Evolutionary conservation across 164 flowering plant species (phyloP), one percentile per base, ranked within the genome.

Genomic region (grape (Vitis vinifera)): DNA sequence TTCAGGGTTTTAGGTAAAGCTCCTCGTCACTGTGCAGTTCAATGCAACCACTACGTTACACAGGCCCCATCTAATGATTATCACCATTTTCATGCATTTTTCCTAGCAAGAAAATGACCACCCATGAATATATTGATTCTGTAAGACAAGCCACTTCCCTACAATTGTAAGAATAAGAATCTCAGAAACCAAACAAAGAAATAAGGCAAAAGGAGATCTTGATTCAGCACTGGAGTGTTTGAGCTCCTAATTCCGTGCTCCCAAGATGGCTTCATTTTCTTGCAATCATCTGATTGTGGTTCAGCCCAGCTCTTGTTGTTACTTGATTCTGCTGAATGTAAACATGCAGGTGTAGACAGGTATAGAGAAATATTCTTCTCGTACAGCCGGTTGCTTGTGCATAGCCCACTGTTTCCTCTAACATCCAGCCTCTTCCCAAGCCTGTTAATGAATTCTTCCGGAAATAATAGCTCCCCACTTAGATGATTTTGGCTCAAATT

Each of bases 401-500:
- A 83, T 3, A 86, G 63, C 12, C 84, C 87, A 53, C 10, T 44
- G 55, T 86, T 86, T 59, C 80, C 87, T 68, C 80, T 78, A 9
- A 82, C 69, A 72, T 83, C 83, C 52, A 86, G 62, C 63, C 87
- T 82, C 56, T 73, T 64, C 9, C 87, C 87, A 59, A 86, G 82
- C 75, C 77, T 83, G 17, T 47, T 17, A 3, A 83, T 70, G 64
- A 86, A 86, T 5, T 75, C 80, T 14, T 69, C 68, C 14, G 80
- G 75, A 15, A 86, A 68, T 2, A n/a, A 14, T 0, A 86, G 60
- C 71, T 78, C 81, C 53, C 87, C 87, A 67, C 65, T 74, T 0
- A 86, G 74, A 50, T 69, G 75, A 57, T 86, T 84, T 57, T 79
- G 70, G 74, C 87, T 86, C 77, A 86, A 63, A 66, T 86, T 86